These are phyloP conservation scores for Phytopythium aichiense DNA, from an alignment of 352 stramenopile genomes.

Conservation along the genomic window DNA sequence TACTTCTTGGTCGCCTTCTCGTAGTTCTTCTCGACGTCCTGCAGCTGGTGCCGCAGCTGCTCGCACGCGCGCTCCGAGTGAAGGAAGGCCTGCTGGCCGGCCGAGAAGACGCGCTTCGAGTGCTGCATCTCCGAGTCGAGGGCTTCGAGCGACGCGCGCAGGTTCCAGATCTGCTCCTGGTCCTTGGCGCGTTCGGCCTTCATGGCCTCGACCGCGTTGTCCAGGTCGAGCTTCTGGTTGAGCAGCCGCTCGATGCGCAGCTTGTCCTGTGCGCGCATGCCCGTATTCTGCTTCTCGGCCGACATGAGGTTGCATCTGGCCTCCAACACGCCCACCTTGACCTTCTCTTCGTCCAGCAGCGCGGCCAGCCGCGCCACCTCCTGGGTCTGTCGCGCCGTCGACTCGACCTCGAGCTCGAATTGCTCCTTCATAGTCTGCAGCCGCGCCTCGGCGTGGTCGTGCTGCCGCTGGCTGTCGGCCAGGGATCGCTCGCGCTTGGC, in stretches of 20 bases:
- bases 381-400: constrained; percentile 25
- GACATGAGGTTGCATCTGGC: constrained; percentile 62
- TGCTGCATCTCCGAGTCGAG: constrained; percentile 78
- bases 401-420: constrained; percentile 50
- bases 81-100: constrained; percentile 70
- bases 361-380: constrained; percentile 35
- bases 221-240: constrained; percentile 77
- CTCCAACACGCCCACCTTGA: constrained; percentile 57
- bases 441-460: constrained; percentile 43
- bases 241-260: constrained; percentile 69
- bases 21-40: constrained; percentile 74
- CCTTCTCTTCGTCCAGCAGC: constrained; percentile 52
- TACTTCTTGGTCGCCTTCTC: constrained; percentile 74
- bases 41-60: constrained; percentile 57
- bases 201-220: constrained; percentile 51
- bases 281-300: constrained; percentile 70
- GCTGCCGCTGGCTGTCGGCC: constrained; percentile 34
- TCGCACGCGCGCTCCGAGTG: constrained; percentile 67
- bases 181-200: constrained; percentile 55
- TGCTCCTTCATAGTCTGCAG: constrained; percentile 68
- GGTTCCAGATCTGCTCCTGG: constrained; percentile 69
- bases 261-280: constrained; percentile 77
- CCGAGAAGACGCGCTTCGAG: constrained; percentile 73
- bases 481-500: constrained; percentile 42
- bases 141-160: constrained; percentile 56